Evolutionary conservation across 2,329 filamentous ascomycete species (phyloP), one percentile per base, ranked within the genome.

Genomic region (Moelleriella libera): DNA sequence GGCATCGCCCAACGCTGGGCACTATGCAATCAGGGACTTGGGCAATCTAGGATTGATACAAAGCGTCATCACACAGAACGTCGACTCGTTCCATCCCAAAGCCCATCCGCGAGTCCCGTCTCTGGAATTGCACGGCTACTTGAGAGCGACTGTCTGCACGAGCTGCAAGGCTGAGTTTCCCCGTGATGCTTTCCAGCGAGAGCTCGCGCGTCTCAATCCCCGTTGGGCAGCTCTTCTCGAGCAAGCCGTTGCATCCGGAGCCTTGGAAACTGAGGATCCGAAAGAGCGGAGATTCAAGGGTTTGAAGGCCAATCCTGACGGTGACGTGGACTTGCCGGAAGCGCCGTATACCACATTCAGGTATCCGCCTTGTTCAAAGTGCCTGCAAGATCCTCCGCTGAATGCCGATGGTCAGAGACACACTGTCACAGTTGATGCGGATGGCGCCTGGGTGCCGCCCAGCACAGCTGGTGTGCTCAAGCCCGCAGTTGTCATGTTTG

Each of bases 401-500:
- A 59, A 76, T 41, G 59, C 68, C 31, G 74, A 83, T 55, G 77
- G 82, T 4, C 70, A 68, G 2, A 66, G 59, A 50, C 70, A 74
- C 14, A 67, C 63, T 30, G 81, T 96, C 1, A 71, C 84, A 51
- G 76, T 85, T 10, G 90, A 96, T 57, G 56, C 60, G 1, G 88
- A 96, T 47, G 90, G 90, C 0, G 90, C 88, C 0, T 94, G 83
- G 86, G 66, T 71, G 40, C 56, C 72, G 5, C 67, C 68, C 0
- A 82, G 79, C 54, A 80, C 75, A 2, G 86, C 80, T 0, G 92
- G 90, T 2, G 79, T 97, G 39, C 63, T 98, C 48, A 97, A 97
- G 60, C 92, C 92, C 4, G 86, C 86, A 1, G 89, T 98, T 2
- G 82, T 89, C 56, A 96, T 97, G 88, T 97, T 97, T 62, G 92